These are phyloP conservation scores for Nannochloropsis gaditana DNA, from an alignment of 108 stramenopile species.

Conservation along the genomic window DNA sequence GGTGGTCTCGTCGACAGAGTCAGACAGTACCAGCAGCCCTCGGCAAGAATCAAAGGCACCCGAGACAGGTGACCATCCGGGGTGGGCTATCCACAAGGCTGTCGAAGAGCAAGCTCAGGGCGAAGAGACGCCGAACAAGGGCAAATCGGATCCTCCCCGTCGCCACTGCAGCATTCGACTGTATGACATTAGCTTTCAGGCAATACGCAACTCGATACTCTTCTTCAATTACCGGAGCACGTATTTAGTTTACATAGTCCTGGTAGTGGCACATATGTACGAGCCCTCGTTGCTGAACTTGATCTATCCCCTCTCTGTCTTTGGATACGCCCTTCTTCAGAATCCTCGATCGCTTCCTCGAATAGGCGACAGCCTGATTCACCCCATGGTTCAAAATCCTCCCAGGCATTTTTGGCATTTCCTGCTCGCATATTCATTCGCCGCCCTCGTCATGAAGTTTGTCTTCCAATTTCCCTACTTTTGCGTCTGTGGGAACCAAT, in stretches of 20 bases:
- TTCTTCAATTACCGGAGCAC: neutral
- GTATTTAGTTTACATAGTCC: neutral
- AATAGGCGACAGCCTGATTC: conserved; percentile 1
- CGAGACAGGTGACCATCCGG: neutral
- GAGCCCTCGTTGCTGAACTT: neutral
- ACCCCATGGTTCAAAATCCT: conserved; percentile 15
- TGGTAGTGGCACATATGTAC: conserved; percentile 6
- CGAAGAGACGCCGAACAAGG: neutral
- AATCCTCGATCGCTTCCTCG: neutral
- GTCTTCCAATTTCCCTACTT: conserved; percentile 8
- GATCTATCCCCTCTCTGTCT: neutral
- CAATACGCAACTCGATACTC: neutral
- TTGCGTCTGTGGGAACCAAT: neutral
- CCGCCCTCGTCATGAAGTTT: neutral
- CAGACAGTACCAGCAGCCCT: neutral
- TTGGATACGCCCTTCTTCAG: conserved; percentile 8
- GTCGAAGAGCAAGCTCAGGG: neutral
- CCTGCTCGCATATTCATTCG: neutral
- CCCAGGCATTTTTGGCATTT: conserved; percentile 6
- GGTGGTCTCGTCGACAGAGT: neutral
- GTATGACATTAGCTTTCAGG: neutral
- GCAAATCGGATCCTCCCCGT: neutral
- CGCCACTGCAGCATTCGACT: neutral
- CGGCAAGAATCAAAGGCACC: neutral
- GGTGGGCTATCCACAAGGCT: neutral